phyloP scores from a whole-genome alignment of 495 filamentous ascomycete species.

The Opeltia flavorubescens region DNA sequence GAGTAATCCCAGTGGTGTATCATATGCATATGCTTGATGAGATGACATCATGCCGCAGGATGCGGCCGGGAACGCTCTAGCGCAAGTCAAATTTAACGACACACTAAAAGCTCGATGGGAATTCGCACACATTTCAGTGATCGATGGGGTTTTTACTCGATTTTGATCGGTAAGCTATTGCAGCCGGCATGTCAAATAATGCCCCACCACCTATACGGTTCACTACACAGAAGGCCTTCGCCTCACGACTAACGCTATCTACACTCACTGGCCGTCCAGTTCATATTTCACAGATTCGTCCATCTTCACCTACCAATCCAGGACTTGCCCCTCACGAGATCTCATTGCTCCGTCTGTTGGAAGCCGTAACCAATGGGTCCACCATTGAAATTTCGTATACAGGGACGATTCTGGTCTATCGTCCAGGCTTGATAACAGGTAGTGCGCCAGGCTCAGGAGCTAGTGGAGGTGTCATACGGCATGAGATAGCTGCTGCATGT shows the following conservation, averaged over 20 bases:
- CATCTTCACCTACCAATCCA: slow-evolving; percentile 66
- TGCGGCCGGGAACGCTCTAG: too few species aligned
- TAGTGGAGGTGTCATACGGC: slow-evolving; percentile 56
- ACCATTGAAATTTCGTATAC: slow-evolving; percentile 89
- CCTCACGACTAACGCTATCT: slow-evolving; percentile 73
- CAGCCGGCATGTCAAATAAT: slow-evolving; percentile 25
- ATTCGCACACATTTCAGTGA: too few species aligned
- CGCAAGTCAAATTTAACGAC: too few species aligned
- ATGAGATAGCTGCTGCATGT: slow-evolving; percentile 62
- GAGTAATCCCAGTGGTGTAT: too few species aligned
- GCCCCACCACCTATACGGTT: slow-evolving; percentile 47
- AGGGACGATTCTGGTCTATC: slow-evolving; percentile 80
- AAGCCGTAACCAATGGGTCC: slow-evolving; percentile 89
- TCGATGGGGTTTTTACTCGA: too few species aligned
- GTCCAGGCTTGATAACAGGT: slow-evolving; percentile 83
- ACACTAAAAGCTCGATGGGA: too few species aligned
- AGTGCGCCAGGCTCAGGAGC: slow-evolving; percentile 52
- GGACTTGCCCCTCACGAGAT: slow-evolving; percentile 87
- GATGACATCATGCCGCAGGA: too few species aligned
- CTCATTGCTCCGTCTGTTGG: slow-evolving; percentile 88
- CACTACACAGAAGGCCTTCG: slow-evolving; percentile 67
- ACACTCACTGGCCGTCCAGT: slow-evolving; percentile 82
- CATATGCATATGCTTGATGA: too few species aligned
- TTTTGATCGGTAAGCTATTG: too few species aligned
- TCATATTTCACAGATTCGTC: slow-evolving; percentile 85